Conservation (phyloP, 805 yeast genomes). For the Candida chauliodis region DNA sequence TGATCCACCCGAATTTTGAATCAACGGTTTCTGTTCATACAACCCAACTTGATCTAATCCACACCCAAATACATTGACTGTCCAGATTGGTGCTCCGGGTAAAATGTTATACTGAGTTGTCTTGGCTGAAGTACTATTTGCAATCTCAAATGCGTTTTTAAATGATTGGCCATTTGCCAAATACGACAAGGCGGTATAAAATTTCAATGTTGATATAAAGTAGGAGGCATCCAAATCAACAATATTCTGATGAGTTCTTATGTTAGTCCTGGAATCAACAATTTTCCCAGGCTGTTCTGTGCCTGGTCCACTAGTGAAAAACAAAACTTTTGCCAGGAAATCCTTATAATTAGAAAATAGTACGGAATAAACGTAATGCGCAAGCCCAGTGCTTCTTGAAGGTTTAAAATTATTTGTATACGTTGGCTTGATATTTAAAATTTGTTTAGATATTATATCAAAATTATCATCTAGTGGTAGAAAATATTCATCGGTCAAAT, state of each 20-base stretch:
- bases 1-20: conserved; percentile 30
- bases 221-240: conserved; percentile 26
- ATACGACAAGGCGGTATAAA: conserved; percentile 25
- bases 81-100: conserved; percentile 21
- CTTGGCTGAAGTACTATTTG: conserved; percentile 16
- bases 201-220: conserved; percentile 22
- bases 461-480: conserved; percentile 9
- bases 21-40: conserved; percentile 38
- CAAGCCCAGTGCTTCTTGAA: conserved; percentile 32
- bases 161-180: conserved; percentile 26
- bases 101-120: conserved; percentile 19
- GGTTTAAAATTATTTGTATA: conserved; percentile 27
- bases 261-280: conserved; percentile 14
- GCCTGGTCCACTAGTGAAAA: conserved; percentile 38
- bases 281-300: conserved; percentile 35
- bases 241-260: conserved; percentile 37
- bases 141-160: conserved; percentile 15
- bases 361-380: conserved; percentile 22
- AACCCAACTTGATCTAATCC: conserved; percentile 41
- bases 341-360: conserved; percentile 19
- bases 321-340: conserved; percentile 23
- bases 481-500: conserved; percentile 10
- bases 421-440: conserved; percentile 19
- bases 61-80: conserved; percentile 31
- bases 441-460: conserved; percentile 9